phyloP scores from a whole-genome alignment of 257 asterid genomes.

The Petunia axillaris region DNA sequence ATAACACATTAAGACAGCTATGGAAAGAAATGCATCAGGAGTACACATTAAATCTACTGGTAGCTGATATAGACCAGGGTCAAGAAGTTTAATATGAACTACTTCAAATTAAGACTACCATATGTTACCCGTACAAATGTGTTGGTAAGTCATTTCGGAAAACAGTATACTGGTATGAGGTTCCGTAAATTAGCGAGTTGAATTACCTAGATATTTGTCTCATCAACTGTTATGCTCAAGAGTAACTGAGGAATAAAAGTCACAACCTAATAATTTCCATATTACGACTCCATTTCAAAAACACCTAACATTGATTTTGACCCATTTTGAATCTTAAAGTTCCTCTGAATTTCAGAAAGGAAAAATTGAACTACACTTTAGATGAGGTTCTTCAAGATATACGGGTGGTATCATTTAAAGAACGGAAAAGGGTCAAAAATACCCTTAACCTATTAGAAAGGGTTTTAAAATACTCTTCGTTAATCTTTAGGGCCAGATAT shows the following conservation, averaged over 20 bases:
- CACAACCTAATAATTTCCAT: slow-evolving; percentile 6
- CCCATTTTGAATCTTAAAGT: neutral
- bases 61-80: slow-evolving; percentile 14
- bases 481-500: too few relatives aligned
- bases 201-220: slow-evolving; percentile 16
- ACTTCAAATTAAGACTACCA: neutral
- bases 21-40: neutral
- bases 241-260: neutral
- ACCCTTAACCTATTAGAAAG: too few relatives aligned
- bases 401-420: neutral
- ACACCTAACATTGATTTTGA: slow-evolving; percentile 10
- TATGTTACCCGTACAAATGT: neutral
- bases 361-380: neutral
- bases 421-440: neutral
- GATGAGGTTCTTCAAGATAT: slow-evolving; percentile 5
- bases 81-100: neutral
- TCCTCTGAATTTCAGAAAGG: neutral
- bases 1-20: slow-evolving; percentile 4
- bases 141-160: neutral
- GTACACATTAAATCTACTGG: neutral
- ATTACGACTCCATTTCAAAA: slow-evolving; percentile 1
- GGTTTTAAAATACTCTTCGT: too few relatives aligned
- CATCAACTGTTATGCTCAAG: slow-evolving; percentile 10
- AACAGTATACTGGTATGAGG: slow-evolving; percentile 11
- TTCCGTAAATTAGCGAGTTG: neutral